Conservation (phyloP, 2,329 filamentous ascomycete species). For the Cercospora sesami region DNA sequence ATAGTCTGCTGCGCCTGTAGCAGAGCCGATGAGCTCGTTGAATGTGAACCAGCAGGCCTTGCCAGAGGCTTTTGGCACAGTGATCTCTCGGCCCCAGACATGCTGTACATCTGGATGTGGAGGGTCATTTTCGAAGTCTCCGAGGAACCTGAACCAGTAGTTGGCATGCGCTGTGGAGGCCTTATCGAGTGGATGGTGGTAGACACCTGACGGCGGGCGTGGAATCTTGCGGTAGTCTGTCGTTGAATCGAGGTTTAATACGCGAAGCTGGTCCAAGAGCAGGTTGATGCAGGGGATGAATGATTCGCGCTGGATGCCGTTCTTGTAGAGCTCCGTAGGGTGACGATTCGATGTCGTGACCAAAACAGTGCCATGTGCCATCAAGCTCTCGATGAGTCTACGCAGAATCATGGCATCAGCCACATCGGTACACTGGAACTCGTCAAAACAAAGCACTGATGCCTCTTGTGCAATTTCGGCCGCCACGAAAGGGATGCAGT, state of each 20-base stretch:
- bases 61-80: constrained; percentile 83
- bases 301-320: constrained; percentile 91
- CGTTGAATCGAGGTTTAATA: constrained; percentile 90
- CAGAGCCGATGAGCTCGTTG: constrained; percentile 81
- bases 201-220: constrained; percentile 87
- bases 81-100: constrained; percentile 90
- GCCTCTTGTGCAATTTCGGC: constrained; percentile 87
- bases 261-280: constrained; percentile 76
- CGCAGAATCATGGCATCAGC: constrained; percentile 98
- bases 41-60: constrained; percentile 90
- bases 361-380: constrained; percentile 95
- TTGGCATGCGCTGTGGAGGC: constrained; percentile 78
- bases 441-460: constrained; percentile 93
- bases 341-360: constrained; percentile 97
- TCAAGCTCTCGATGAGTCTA: constrained; percentile 79
- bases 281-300: constrained; percentile 95
- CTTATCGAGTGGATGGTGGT: constrained; percentile 81
- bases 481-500: constrained; percentile 86
- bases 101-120: constrained; percentile 76
- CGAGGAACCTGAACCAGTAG: constrained; percentile 94
- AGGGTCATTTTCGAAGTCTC: constrained; percentile 72
- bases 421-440: constrained; percentile 98
- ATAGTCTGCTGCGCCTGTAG: constrained; percentile 92
- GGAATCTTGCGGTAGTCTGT: constrained; percentile 98
- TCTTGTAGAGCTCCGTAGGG: constrained; percentile 94